Base-by-base conservation (phyloP, 2,329 filamentous ascomycete genomes). In the Sphaerulina vaccinii region DNA sequence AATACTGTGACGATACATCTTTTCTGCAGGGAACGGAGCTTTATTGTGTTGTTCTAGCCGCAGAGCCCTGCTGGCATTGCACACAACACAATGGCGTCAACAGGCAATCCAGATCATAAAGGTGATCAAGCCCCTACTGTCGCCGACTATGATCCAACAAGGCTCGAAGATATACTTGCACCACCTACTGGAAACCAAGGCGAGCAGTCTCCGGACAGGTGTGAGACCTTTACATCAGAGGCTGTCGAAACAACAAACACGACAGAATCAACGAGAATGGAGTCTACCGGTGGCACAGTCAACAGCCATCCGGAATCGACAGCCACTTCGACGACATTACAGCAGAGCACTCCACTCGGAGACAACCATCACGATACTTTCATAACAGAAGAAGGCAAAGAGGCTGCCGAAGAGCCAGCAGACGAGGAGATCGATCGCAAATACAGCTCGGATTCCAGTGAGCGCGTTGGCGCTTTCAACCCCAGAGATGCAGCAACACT, bases 361-460 rank as follows among this genome's bases (percentile, higher is more conserved):
- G 33, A 53, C 35, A 23, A 49, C 15, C 40, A 51, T 35, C 40
- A 54, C 9, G 39, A 49, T 41, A 27, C 41, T 9, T 66, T 63
- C 53, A 44, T 66, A 44, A 62, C 61, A 24, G 52, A 52, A 16
- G 60, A 62, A 11, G 62, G 64, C 50, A 62, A 58, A 24, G 64
- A 66, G 50, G 59, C 54, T 2, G 56, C 52, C 22, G 64, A 66
- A 29, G 55, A 60, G 21, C 56, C 58, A 13, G 43, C 49, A 15
- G 57, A 55, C 11, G 39, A 46, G 19, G 44, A 55, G 29, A 49
- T 51, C 35, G 40, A 56, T 24, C 52, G 52, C 29, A 52, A 52
- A 44, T 56, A 39, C 36, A 49, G 49, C 29, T 53, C 41, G 8
- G 36, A 44, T 18, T 42, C 42, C 7, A 51, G 22, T 18, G 48